Conservation (phyloP, 2,329 filamentous ascomycete species). For the Pseudovirgaria hyperparasitica region DNA sequence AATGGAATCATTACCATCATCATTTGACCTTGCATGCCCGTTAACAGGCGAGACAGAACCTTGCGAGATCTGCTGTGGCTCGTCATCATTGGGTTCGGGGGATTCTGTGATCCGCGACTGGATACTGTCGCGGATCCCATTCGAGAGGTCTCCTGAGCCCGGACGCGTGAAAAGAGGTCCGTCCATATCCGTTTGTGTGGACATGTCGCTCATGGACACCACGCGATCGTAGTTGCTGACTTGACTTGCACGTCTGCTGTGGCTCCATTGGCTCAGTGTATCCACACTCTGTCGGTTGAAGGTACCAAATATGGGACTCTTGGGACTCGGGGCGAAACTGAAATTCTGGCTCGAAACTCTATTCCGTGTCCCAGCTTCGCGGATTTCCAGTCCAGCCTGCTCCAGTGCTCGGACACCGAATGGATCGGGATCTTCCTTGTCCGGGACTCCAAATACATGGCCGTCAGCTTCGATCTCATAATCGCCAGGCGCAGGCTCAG, state of each 20-base stretch:
- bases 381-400: constrained; percentile 76
- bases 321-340: constrained; percentile 64
- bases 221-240: constrained; percentile 61
- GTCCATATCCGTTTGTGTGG: constrained; percentile 47
- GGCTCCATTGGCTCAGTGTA: constrained; percentile 44
- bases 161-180: constrained; percentile 14
- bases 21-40: constrained; percentile 5
- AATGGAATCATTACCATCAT: constrained; percentile 2
- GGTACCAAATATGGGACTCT: constrained; percentile 55
- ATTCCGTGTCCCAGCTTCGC: constrained; percentile 69
- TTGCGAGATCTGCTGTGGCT: constrained; percentile 4
- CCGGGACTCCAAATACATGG: constrained; percentile 63
- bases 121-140: too few species aligned
- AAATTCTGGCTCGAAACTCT: constrained; percentile 69
- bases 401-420: constrained; percentile 87
- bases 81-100: constrained; percentile 5
- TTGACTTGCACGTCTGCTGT: constrained; percentile 28
- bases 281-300: constrained; percentile 56
- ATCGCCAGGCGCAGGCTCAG: constrained; percentile 66
- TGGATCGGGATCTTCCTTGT: constrained; percentile 73
- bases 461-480: constrained; percentile 40
- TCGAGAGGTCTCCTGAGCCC: constrained; percentile 9
- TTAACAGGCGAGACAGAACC: constrained; percentile 5
- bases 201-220: constrained; percentile 54
- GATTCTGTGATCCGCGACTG: too few species aligned